These are phyloP conservation scores for Neofusicoccum umdonicola DNA, from an alignment of 2,329 filamentous ascomycete species.

Conservation along the genomic window DNA sequence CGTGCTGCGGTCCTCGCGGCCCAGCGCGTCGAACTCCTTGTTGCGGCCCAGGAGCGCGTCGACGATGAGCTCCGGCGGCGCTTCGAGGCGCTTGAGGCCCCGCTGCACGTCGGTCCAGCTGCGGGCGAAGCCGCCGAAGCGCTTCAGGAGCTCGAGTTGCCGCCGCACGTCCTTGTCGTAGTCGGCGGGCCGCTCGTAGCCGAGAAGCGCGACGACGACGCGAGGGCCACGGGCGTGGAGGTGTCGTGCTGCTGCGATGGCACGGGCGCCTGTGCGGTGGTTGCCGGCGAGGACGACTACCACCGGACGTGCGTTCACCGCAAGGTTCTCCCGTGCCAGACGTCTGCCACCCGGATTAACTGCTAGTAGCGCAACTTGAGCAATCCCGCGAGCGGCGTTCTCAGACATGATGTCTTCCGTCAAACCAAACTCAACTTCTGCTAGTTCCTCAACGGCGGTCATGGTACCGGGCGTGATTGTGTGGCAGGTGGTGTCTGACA, in stretches of 20 bases:
- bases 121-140: slow-evolving; percentile 73
- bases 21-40: slow-evolving; percentile 82
- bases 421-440: slow-evolving; percentile 80
- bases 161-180: slow-evolving; percentile 75
- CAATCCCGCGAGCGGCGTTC: slow-evolving; percentile 84
- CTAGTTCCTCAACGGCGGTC: slow-evolving; percentile 88
- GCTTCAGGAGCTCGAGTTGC: slow-evolving; percentile 80
- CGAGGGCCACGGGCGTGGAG: slow-evolving; percentile 79
- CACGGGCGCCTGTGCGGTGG: slow-evolving; percentile 81
- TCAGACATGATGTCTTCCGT: slow-evolving; percentile 89
- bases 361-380: slow-evolving; percentile 73
- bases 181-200: slow-evolving; percentile 78
- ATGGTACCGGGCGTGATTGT: slow-evolving; percentile 73
- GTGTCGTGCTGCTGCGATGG: slow-evolving; percentile 81
- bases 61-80: slow-evolving; percentile 75
- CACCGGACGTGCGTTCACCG: slow-evolving; percentile 49
- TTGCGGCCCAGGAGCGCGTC: slow-evolving; percentile 87
- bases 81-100: slow-evolving; percentile 54
- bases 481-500: slow-evolving; percentile 55
- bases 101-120: slow-evolving; percentile 58
- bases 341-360: slow-evolving; percentile 59
- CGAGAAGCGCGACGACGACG: slow-evolving; percentile 79
- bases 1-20: slow-evolving; percentile 76
- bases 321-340: slow-evolving; percentile 47
- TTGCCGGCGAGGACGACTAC: slow-evolving; percentile 90